Evolutionary conservation across 805 yeast genomes (phyloP).

Genomic region (Lachancea cidri): DNA sequence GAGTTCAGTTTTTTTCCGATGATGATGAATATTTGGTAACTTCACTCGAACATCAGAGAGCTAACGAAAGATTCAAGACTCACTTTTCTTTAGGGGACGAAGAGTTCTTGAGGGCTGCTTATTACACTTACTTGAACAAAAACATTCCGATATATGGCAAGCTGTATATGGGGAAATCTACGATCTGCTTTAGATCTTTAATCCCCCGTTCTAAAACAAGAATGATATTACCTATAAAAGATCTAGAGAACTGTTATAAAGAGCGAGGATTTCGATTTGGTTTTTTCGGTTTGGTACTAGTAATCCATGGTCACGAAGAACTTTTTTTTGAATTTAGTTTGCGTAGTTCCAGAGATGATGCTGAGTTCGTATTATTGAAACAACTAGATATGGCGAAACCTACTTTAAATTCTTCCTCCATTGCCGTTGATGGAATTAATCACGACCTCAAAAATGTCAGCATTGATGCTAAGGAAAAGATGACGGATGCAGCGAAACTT

Average conservation of each 20-base stretch:
- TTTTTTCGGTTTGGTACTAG: constrained; percentile 65
- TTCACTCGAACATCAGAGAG: constrained; percentile 38
- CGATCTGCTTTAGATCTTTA: constrained; percentile 75
- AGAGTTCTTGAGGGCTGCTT: constrained; percentile 57
- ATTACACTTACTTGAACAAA: constrained; percentile 62
- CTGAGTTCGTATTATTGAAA: constrained; percentile 48
- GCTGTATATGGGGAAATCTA: constrained; percentile 61
- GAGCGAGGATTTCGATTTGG: constrained; percentile 67
- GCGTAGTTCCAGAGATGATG: constrained; percentile 63
- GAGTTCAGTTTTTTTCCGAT: constrained; percentile 36
- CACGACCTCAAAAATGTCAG: background rate
- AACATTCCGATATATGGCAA: constrained; percentile 81
- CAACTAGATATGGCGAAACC: constrained; percentile 29
- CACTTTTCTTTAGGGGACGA: constrained; percentile 59
- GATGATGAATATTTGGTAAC: constrained; percentile 48
- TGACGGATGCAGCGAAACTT: constrained; percentile 46
- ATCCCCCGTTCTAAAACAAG: constrained; percentile 72
- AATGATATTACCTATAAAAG: constrained; percentile 75
- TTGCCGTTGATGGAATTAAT: background rate
- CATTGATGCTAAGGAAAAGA: background rate
- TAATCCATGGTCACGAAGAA: constrained; percentile 71
- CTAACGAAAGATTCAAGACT: constrained; percentile 54
- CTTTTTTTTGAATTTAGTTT: constrained; percentile 72
- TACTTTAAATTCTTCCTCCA: background rate
- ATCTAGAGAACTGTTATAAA: constrained; percentile 62